Percentiles rank a stretch among this genome's conserved stretches.
phyloP scores from a whole-genome alignment of 352 stramenopile species.

The Phytophthora constricta region DNA sequence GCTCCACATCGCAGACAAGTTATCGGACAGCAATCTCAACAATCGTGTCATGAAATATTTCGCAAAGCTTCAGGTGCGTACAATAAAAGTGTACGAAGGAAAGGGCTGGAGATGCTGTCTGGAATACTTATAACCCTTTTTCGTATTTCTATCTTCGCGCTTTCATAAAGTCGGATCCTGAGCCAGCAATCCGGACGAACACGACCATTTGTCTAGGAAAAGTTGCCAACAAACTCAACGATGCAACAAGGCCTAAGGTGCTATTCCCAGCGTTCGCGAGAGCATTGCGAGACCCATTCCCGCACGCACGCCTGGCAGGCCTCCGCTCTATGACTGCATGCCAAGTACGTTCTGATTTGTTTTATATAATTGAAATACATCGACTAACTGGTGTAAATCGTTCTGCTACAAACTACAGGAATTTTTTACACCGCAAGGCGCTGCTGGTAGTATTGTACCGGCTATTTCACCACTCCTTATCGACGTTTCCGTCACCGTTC shows the following conservation, averaged over 20 bases:
- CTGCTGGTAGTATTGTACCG: conserved; percentile 77
- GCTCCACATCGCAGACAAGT: conserved; percentile 91
- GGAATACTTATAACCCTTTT: no score
- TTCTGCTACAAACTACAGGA: no score
- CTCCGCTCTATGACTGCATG: conserved; percentile 83
- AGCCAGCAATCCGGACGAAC: conserved; percentile 93
- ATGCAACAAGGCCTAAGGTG: conserved; percentile 87
- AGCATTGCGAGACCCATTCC: conserved; percentile 88
- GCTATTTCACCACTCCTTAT: conserved; percentile 80
- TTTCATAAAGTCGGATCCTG: conserved; percentile 84
- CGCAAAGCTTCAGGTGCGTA: conserved; percentile 85
- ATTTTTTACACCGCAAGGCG: conserved; percentile 77
- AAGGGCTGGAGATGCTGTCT: background rate
- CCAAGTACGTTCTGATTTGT: conserved; percentile 53
- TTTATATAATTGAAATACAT: no score
- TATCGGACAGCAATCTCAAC: conserved; percentile 92
- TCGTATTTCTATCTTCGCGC: no score
- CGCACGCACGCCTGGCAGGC: conserved; percentile 87
- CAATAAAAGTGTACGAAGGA: background rate
- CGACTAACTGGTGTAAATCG: no score
- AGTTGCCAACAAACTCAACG: conserved; percentile 88
- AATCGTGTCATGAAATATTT: conserved; percentile 94
- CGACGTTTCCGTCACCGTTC: conserved; percentile 81
- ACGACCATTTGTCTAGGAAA: conserved; percentile 93
- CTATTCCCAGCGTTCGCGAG: conserved; percentile 88